Evolutionary conservation across 768 basidiomycete genomes (phyloP), one percentile per base, ranked within the genome.

Genomic region (Lentinula boryana): DNA sequence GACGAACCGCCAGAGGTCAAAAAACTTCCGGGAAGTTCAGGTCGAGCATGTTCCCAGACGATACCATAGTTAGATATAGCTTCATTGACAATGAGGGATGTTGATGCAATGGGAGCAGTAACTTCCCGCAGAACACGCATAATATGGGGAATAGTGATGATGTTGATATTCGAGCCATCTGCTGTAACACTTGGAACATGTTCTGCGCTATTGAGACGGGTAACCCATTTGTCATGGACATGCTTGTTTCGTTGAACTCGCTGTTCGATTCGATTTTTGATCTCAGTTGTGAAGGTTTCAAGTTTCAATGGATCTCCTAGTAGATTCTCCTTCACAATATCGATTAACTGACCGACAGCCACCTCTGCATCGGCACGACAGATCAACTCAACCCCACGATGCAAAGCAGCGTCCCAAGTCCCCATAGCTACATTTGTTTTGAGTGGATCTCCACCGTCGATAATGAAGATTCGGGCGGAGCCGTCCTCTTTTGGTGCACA

Each of bases 371-470:
- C 86, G 0, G 84, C 85, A 16, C 75, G 76, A 64, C 81, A 86
- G 18, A 87, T 69, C 61, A 87, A 67, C 61, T 85, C 83, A 1
- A 61, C 53, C 2, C 86, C 85, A 31, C 44, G 58, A 43, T 60
- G 58, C 16, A 60, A 40, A 31, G 79, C 79, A 36, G 80, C 69
- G 63, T 85, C 78, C 66, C 80, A 78, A 66, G 76, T 80, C 1
- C 85, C 84, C 6, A 73, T 67, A 2, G 63, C 63, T 44, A 79
- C 61, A 51, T 64, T 72, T 3, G 68, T 74, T 70, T 81, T 85
- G 5, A 91, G 74, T 1, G 86, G 86, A 61, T 90, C 86, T 0
- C 78, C 85, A 18, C 78, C 73, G 65, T 88, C 87, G 15, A 89
- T 66, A 16, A 88, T 72, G 64, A 87, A 88, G 1, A 89, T 76